These are phyloP conservation scores for Phaeotremella fagi DNA, from an alignment of 768 basidiomycete genomes.

Conservation along the genomic window DNA sequence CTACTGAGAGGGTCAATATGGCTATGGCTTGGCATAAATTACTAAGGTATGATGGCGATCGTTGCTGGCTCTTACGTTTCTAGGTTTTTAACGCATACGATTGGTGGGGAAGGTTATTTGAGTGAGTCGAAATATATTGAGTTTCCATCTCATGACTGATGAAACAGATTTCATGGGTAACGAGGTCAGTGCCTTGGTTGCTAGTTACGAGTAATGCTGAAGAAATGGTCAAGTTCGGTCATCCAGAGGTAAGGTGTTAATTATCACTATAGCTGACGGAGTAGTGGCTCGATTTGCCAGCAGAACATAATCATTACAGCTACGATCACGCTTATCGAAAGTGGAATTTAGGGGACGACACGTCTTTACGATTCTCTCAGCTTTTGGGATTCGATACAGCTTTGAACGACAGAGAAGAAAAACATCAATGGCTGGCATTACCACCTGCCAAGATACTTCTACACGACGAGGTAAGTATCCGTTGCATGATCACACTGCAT, in stretches of 20 bases:
- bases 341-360: constrained; percentile 15
- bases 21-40: constrained; percentile 22
- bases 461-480: background rate
- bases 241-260: constrained; percentile 11
- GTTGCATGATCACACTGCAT: background rate
- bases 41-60: background rate
- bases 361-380: constrained; percentile 10
- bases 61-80: background rate
- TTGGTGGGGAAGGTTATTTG: constrained; percentile 21
- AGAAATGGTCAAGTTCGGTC: constrained; percentile 11
- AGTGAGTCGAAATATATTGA: constrained; percentile 2
- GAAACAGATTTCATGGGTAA: constrained; percentile 22
- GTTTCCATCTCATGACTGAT: background rate
- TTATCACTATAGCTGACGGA: background rate
- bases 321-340: constrained; percentile 14
- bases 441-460: constrained; percentile 1
- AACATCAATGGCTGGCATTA: background rate
- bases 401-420: background rate
- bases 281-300: constrained; percentile 23
- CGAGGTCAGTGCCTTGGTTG: constrained; percentile 7
- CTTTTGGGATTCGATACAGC: constrained; percentile 6
- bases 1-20: background rate
- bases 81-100: constrained; percentile 10
- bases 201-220: no score
- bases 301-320: constrained; percentile 10